Conservation (phyloP, 2,329 filamentous ascomycete genomes). For the Lecanicillium sp. region DNA sequence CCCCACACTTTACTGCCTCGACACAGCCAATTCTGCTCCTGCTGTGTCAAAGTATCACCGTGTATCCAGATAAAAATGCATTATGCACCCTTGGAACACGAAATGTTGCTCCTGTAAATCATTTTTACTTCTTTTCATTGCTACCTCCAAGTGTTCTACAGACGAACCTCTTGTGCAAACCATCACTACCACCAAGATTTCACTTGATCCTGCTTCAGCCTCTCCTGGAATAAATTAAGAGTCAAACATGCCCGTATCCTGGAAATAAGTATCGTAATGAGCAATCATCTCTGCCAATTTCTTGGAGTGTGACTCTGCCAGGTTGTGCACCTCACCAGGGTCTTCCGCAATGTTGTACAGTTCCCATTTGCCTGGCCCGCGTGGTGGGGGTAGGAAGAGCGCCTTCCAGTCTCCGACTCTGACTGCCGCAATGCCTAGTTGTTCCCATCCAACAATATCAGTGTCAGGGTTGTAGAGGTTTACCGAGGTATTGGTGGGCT, state of each 20-base stretch:
- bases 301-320: constrained; percentile 26
- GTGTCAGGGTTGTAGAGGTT: constrained; percentile 37
- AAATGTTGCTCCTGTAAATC: too few species aligned
- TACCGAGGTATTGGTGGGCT: constrained; percentile 27
- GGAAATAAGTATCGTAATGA: constrained; percentile 49
- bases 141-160: too few species aligned
- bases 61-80: too few species aligned
- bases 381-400: constrained; percentile 21
- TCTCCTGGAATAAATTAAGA: too few species aligned
- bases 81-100: too few species aligned
- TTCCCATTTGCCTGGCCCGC: constrained; percentile 22
- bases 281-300: constrained; percentile 39
- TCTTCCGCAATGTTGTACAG: constrained; percentile 23
- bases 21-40: too few species aligned
- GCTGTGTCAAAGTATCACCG: too few species aligned
- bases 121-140: too few species aligned
- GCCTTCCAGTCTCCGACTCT: constrained; percentile 26
- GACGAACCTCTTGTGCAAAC: too few species aligned
- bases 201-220: too few species aligned
- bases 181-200: too few species aligned
- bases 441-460: constrained; percentile 35
- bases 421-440: constrained; percentile 23
- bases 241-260: constrained; percentile 13
- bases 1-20: too few species aligned
- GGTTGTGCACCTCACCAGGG: constrained; percentile 23